Percentiles rank a stretch among this genome's conserved stretches.
phyloP scores from a whole-genome alignment of 495 filamentous ascomycete species.

The Tuber borchii region DNA sequence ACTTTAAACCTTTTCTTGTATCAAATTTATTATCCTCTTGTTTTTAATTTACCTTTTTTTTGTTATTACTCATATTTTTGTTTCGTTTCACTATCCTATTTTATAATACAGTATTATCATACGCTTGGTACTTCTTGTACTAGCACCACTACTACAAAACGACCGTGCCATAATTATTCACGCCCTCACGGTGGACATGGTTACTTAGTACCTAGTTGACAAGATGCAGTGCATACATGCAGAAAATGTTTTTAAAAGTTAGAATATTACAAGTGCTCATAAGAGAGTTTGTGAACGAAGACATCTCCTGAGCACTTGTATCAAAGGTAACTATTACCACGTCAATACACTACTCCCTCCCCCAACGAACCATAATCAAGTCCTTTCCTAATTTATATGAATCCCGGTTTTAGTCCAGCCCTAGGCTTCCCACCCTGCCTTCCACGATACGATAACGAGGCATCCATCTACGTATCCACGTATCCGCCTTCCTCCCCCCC shows the following conservation, averaged over 20 bases:
- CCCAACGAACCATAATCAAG: no score
- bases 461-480: neutral
- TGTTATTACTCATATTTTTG: neutral
- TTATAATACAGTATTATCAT: neutral
- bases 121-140: neutral
- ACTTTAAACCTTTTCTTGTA: neutral
- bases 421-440: neutral
- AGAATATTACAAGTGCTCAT: no score
- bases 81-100: neutral
- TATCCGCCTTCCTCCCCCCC: neutral
- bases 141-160: neutral
- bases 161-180: neutral
- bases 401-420: neutral
- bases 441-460: neutral
- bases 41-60: neutral
- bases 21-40: neutral
- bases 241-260: no score
- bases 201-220: no score
- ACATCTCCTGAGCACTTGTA: no score
- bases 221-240: no score
- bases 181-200: no score
- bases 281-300: no score
- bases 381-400: neutral
- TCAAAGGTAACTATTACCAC: no score
- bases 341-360: no score